Evolutionary conservation across 306 rosid species (phyloP), one percentile per base, ranked within the genome.

Genomic region (Pterocarpus macrocarpus): DNA sequence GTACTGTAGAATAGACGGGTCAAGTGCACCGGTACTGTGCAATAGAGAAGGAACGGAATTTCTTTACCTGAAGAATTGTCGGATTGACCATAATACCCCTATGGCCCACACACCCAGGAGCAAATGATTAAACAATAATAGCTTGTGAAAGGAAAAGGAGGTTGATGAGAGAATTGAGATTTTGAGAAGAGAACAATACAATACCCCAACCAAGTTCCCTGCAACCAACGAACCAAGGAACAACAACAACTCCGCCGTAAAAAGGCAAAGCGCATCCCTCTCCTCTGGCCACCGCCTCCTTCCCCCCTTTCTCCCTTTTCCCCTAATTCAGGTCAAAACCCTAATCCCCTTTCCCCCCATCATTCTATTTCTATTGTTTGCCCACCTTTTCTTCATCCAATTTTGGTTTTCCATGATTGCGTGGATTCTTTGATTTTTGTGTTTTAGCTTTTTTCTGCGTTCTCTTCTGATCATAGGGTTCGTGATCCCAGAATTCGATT

Each of bases 401-500:
- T 56, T 56, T 79, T 72, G 35, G 50, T 61, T 8, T 53, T 50
- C 17, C 67, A 15, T 16, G 7, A 57, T 13, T 41, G 70, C 89
- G 45, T 8, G 55, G 13, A 43, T 73, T 73, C 15, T 4, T 52
- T 69, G 15, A 69, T 69, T 72, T 39, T 50, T 8, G 0, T 79
- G 30, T 52, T 73, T 65, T 79, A 30, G 16, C 13, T 43, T 47
- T 15, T 64, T 86, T 86, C 9, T 16, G 9, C 47, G 41, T 64
- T 82, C 30, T 55, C 7, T 5, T 55, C 49, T 82, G 80, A 79
- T 86, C 84, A 58, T 64, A 70, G 45, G 82, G 75, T 73, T 81
- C 43, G 39, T 39, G 41, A 73, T 73, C 73, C 68, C 76, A 8
- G 17, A 58, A 61, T 80, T 69, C 10, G 52, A 44, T 73, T 69